These are phyloP conservation scores for Aspergillus oerlinghausenensis DNA, from an alignment of 2,329 filamentous ascomycete species.

Conservation along the genomic window DNA sequence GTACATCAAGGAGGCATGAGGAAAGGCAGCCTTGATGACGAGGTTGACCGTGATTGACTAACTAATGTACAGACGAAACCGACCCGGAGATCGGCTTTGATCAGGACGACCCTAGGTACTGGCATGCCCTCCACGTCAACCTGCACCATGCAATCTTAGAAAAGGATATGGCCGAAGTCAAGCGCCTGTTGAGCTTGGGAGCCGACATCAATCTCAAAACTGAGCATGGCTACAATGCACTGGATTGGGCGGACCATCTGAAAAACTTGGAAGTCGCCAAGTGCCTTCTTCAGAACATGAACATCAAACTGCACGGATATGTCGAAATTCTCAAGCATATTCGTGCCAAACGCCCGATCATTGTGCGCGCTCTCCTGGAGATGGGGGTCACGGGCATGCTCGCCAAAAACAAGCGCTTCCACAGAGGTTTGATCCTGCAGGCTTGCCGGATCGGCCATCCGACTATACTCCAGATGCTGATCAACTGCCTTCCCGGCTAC, in stretches of 20 bases:
- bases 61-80: neutral
- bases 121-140: neutral
- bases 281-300: slow-evolving; percentile 5
- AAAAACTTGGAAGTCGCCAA: slow-evolving; percentile 4
- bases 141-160: slow-evolving; percentile 9
- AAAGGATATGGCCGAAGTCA: slow-evolving; percentile 3
- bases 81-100: neutral
- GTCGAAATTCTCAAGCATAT: slow-evolving; percentile 9
- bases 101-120: neutral
- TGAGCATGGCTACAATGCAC: slow-evolving; percentile 2
- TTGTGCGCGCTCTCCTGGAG: slow-evolving; percentile 12
- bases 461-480: slow-evolving; percentile 4
- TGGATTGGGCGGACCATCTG: slow-evolving; percentile 12
- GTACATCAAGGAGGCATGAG: neutral
- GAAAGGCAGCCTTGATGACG: neutral
- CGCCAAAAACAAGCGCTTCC: neutral
- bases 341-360: neutral
- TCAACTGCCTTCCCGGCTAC: slow-evolving; percentile 28
- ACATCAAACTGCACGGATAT: slow-evolving; percentile 3
- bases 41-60: neutral
- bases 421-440: slow-evolving; percentile 5
- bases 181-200: slow-evolving; percentile 4
- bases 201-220: slow-evolving; percentile 8
- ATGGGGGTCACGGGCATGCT: slow-evolving; percentile 10
- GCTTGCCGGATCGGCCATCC: slow-evolving; percentile 6